Evolutionary conservation across 2,329 filamentous ascomycete genomes (phyloP), one percentile per base, ranked within the genome.

Genomic region (Clonostachys sp.): DNA sequence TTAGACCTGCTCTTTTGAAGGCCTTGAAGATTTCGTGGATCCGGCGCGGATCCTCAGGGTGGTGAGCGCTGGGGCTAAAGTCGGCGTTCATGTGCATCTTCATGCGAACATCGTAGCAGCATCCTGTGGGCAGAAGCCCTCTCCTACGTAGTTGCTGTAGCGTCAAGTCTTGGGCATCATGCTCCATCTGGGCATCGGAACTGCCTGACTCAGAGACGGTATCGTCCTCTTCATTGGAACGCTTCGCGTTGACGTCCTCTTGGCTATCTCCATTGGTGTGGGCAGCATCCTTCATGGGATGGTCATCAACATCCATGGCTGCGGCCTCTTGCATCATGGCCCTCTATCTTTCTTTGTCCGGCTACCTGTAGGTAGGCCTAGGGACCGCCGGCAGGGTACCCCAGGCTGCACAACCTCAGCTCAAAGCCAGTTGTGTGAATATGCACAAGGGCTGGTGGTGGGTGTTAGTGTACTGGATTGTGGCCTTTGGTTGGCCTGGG

Each of bases 71-170:
- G 2, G 78, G 77, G 16, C 79, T 81, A 60, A 83, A 86, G 62
- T 89, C 84, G 14, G 89, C 84, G 61, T 96, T 95, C 47, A 91
- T 88, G 63, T 99, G 94, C 51, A 95, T 87, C 51, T 94, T 90
- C 94, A 99, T 99, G 34, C 92, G 83, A 48, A 89, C 84, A 69
- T 99, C 94, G 62, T 97, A 99, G 55, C 89, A 92, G 51, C 87
- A 83, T 5, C 89, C 89, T 0, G 87, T 91, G 0, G 86, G 81
- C 2, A 89, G 72, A 24, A 81, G 66, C 3, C 74, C 73, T 36
- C 67, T 72, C 48, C 68, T 67, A 13, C 62, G 63, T 45, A 74
- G 55, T 45, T 68, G 63, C 4, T 64, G 66, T 3, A 63, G 56
- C 7, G 64, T 65, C 3, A 71, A 57, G 10, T 66, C 61, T 14